phyloP scores from a whole-genome alignment of 2,329 filamentous ascomycete species.

The Cladosporium oxysporum region DNA sequence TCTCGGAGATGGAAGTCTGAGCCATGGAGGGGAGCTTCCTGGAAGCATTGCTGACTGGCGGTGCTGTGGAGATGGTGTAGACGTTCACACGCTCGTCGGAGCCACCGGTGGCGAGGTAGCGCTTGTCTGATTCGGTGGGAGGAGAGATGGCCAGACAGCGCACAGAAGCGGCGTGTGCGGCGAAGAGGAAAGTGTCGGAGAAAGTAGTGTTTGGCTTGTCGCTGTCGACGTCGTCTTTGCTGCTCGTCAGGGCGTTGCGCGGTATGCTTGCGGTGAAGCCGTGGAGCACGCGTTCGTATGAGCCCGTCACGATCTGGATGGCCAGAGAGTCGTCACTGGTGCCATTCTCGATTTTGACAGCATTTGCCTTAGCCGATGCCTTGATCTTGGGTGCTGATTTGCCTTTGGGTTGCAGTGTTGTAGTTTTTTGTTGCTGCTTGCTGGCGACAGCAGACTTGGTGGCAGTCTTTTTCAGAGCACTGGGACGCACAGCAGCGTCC shows the following conservation, averaged over 20 bases:
- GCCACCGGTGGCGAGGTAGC: constrained; percentile 86
- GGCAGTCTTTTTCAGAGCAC: constrained; percentile 25
- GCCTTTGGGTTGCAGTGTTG: neutral
- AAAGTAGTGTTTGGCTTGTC: constrained; percentile 60
- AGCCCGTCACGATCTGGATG: constrained; percentile 90
- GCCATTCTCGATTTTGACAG: neutral
- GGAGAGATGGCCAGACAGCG: constrained; percentile 84
- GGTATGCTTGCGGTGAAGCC: constrained; percentile 78
- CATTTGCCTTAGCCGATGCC: neutral
- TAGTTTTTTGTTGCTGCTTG: constrained; percentile 6
- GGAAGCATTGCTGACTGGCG: constrained; percentile 59
- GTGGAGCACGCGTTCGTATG: constrained; percentile 91
- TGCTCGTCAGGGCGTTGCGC: constrained; percentile 21
- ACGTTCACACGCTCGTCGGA: constrained; percentile 95
- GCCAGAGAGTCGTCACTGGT: constrained; percentile 36
- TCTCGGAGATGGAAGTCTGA: constrained; percentile 75
- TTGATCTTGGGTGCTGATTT: constrained; percentile 6
- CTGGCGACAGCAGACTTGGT: constrained; percentile 17
- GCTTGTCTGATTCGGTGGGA: constrained; percentile 61
- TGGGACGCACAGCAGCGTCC: constrained; percentile 18
- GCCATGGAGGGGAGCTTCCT: constrained; percentile 60
- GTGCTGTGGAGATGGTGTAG: constrained; percentile 72
- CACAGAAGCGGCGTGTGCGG: constrained; percentile 86
- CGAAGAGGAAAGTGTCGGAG: constrained; percentile 92
- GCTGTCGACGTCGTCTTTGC: constrained; percentile 22